Percentiles rank a stretch among this genome's conserved stretches.
Conservation (phyloP, 441 rosid genomes). For the Kokia cookei region DNA sequence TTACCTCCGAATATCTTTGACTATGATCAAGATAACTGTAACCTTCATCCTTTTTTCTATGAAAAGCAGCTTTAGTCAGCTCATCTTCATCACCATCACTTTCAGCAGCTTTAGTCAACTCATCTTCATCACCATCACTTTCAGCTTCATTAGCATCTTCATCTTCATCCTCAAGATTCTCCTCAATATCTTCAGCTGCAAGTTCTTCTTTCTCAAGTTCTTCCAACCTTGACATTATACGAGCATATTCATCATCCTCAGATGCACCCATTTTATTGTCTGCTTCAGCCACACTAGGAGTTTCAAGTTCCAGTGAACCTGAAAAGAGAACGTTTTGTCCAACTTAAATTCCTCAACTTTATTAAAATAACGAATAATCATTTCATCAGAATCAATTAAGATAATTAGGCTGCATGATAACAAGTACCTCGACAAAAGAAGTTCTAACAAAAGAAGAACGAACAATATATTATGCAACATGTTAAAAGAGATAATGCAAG, state of each 20-base stretch:
- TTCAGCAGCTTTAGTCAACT: slow-evolving; percentile 13
- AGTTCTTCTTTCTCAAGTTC: slow-evolving; percentile 73
- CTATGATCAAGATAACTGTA: slow-evolving; percentile 12
- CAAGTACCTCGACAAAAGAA: not conserved
- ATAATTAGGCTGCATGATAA: not conserved
- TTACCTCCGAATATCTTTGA: slow-evolving; percentile 35
- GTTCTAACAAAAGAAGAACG: not conserved
- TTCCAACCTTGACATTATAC: slow-evolving; percentile 68
- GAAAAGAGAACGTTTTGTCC: not conserved
- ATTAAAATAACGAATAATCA: not conserved
- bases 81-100: slow-evolving; percentile 16
- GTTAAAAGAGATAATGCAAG: not conserved
- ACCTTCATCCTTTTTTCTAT: slow-evolving; percentile 5
- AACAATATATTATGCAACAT: not conserved
- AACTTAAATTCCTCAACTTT: slow-evolving; percentile 1
- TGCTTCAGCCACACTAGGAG: slow-evolving; percentile 19
- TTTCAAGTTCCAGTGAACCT: slow-evolving; percentile 18
- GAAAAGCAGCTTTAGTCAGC: slow-evolving; percentile 11
- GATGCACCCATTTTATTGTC: slow-evolving; percentile 25
- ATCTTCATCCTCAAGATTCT: slow-evolving; percentile 19
- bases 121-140: slow-evolving; percentile 14
- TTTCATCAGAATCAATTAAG: not conserved
- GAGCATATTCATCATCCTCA: slow-evolving; percentile 65
- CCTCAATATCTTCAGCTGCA: slow-evolving; percentile 36
- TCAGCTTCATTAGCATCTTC: not conserved